A percentile compares a stretch with the other conserved stretches of the same genome.
These are phyloP conservation scores for Clarireedia monteithiana DNA, from an alignment of 2,329 filamentous ascomycete species.

Conservation along the genomic window DNA sequence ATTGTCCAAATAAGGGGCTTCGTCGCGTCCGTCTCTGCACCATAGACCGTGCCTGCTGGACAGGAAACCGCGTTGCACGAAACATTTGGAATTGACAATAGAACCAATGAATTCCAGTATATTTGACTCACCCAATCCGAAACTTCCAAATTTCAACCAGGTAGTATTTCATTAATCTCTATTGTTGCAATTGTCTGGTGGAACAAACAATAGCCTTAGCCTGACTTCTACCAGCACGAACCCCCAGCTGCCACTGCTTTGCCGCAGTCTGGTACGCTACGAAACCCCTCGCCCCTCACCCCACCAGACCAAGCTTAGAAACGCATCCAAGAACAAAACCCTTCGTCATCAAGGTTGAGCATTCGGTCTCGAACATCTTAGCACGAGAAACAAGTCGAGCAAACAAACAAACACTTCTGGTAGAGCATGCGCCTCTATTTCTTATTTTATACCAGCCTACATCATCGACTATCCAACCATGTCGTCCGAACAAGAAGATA, in stretches of 20 bases:
- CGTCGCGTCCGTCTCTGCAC: neutral
- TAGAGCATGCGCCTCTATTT: neutral
- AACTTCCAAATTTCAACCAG: neutral
- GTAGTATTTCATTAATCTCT: neutral
- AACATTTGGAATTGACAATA: neutral
- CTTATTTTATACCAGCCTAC: neutral
- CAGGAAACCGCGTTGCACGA: neutral
- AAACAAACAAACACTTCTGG: neutral
- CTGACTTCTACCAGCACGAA: too few species aligned
- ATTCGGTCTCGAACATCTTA: neutral
- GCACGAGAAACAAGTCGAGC: neutral
- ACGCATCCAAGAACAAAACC: neutral
- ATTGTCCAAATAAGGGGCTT: neutral
- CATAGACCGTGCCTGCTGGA: neutral
- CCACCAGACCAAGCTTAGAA: neutral
- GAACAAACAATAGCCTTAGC: too few species aligned
- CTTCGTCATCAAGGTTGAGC: neutral
- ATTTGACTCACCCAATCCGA: neutral
- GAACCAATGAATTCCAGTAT: neutral
- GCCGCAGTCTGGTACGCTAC: neutral
- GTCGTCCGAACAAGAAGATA: slow-evolving; percentile 16
- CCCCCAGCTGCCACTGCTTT: too few species aligned
- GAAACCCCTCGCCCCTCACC: neutral
- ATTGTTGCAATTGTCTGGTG: neutral
- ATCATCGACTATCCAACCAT: neutral